Conservation (phyloP, 2,329 filamentous ascomycete genomes). For the Colletotrichum sp. region DNA sequence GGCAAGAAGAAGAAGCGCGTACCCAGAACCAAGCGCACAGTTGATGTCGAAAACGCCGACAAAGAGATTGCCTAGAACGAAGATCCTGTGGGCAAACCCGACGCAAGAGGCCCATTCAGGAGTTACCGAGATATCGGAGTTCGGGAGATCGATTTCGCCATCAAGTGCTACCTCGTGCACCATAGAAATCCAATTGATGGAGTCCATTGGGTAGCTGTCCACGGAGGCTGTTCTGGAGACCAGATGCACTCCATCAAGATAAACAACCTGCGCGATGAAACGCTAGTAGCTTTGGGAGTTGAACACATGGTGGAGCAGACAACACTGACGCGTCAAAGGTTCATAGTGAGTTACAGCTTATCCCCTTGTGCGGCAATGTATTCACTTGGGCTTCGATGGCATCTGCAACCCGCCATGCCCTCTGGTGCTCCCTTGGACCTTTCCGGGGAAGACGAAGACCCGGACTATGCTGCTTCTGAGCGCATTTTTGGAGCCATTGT, state of each 20-base stretch:
- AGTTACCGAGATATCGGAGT: accelerated
- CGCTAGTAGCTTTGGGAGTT: background rate
- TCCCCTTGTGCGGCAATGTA: background rate
- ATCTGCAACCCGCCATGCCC: accelerated
- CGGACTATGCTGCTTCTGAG: background rate
- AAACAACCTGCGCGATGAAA: background rate
- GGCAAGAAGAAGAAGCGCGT: background rate
- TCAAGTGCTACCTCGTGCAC: background rate
- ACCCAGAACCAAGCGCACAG: background rate
- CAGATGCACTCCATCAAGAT: background rate
- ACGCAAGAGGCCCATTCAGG: background rate
- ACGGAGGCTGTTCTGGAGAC: accelerated
- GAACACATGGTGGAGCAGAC: background rate
- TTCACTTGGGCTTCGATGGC: background rate
- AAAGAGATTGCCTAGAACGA: accelerated
- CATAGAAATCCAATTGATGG: background rate
- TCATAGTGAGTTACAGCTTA: accelerated
- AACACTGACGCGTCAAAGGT: accelerated
- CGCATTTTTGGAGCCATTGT: accelerated
- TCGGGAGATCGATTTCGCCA: background rate
- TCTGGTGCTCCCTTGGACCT: background rate
- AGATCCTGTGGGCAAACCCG: accelerated
- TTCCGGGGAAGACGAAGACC: background rate
- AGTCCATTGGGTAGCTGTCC: accelerated
- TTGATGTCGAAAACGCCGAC: accelerated